phyloP scores from a whole-genome alignment of 768 basidiomycete genomes.

The Chalciporus piperatus region DNA sequence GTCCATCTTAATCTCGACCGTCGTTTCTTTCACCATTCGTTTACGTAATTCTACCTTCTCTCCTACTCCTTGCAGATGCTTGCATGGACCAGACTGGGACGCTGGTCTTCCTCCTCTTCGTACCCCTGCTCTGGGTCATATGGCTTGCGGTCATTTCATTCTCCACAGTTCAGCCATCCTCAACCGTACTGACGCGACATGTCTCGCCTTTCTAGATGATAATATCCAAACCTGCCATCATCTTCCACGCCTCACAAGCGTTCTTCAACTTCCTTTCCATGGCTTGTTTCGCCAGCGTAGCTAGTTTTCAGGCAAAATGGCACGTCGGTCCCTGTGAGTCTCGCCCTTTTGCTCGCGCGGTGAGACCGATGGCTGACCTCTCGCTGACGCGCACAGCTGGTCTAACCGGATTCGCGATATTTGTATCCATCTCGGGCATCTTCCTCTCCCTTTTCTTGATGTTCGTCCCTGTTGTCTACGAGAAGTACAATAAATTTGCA shows the following conservation, averaged over 20 bases:
- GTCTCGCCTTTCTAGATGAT: slow-evolving; percentile 61
- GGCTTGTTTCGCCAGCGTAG: slow-evolving; percentile 88
- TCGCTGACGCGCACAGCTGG: slow-evolving; percentile 54
- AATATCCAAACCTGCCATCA: slow-evolving; percentile 77
- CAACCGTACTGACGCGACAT: slow-evolving; percentile 15
- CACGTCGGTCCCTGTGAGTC: slow-evolving; percentile 80
- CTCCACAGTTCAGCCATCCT: slow-evolving; percentile 2
- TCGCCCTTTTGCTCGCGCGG: neutral
- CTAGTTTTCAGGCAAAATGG: slow-evolving; percentile 85
- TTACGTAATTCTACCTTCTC: slow-evolving; percentile 33
- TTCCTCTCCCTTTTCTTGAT: slow-evolving; percentile 73
- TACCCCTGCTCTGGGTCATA: slow-evolving; percentile 61
- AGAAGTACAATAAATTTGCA: slow-evolving; percentile 80
- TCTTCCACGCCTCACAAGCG: slow-evolving; percentile 71
- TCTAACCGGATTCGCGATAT: slow-evolving; percentile 81
- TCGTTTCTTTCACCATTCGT: slow-evolving; percentile 15
- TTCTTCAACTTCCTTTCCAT: slow-evolving; percentile 94
- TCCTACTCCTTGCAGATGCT: slow-evolving; percentile 28
- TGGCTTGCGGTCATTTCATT: slow-evolving; percentile 63
- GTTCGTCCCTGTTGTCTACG: slow-evolving; percentile 73
- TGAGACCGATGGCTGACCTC: slow-evolving; percentile 14
- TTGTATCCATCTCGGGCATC: slow-evolving; percentile 71
- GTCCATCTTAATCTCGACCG: slow-evolving; percentile 21
- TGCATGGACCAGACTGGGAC: slow-evolving; percentile 43
- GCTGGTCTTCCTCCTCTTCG: slow-evolving; percentile 60